These are phyloP conservation scores for Medicago ruthenica DNA, from an alignment of 306 rosid genomes.

Conservation along the genomic window DNA sequence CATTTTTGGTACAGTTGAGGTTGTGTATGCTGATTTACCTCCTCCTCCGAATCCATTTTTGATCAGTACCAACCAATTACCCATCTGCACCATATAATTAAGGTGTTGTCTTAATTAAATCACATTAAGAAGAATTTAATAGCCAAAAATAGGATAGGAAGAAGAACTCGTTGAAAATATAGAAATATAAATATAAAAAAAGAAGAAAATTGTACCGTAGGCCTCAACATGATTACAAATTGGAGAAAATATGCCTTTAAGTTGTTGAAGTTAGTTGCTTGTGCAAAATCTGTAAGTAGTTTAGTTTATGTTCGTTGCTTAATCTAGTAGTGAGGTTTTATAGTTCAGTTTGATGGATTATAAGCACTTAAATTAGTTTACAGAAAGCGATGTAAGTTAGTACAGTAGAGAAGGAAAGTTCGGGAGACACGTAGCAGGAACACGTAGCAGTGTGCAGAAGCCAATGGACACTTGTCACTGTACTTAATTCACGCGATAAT, in stretches of 20 bases:
- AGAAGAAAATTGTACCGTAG: constrained; percentile 47
- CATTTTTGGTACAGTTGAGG: constrained; percentile 57
- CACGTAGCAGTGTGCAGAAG: constrained; percentile 42
- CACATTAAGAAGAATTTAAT: neutral
- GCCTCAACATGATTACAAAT: constrained; percentile 50
- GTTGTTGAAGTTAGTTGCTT: neutral
- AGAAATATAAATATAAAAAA: neutral
- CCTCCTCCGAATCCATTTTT: constrained; percentile 42
- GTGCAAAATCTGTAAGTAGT: neutral
- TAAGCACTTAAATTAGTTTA: neutral
- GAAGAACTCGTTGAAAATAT: neutral
- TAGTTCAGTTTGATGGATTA: constrained; percentile 12
- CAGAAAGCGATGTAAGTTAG: constrained; percentile 12
- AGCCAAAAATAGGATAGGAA: neutral
- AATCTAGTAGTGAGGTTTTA: neutral
- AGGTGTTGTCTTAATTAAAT: neutral
- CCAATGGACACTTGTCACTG: constrained; percentile 32
- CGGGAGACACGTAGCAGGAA: constrained; percentile 48
- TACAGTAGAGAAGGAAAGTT: constrained; percentile 36
- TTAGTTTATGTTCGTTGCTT: constrained; percentile 14
- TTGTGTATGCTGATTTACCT: constrained; percentile 43
- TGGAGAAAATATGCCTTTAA: no score
- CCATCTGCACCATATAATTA: constrained; percentile 45
- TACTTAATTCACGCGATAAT: constrained; percentile 4
- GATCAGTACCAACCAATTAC: constrained; percentile 47